Evolutionary conservation across 2,329 filamentous ascomycete genomes (phyloP).

Genomic region (Lecanicillium sp.): DNA sequence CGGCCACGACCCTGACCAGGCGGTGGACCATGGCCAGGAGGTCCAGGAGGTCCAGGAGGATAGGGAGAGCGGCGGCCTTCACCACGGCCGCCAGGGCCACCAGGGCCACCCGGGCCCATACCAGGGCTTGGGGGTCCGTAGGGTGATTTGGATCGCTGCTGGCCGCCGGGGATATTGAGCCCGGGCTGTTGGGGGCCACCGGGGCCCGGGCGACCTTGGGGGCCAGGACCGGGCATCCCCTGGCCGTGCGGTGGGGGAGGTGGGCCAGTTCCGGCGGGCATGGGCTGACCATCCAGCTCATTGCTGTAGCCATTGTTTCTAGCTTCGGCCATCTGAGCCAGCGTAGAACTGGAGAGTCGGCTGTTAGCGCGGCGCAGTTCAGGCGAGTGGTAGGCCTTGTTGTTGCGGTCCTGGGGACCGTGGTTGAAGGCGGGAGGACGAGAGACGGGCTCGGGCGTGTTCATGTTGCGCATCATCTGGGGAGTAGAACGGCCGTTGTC

Average conservation of each 20-base stretch:
- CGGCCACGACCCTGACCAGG: slow-evolving; percentile 6
- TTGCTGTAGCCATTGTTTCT: slow-evolving; percentile 10
- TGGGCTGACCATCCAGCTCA: slow-evolving; percentile 11
- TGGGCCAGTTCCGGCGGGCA: background rate
- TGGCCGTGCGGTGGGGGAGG: slow-evolving; percentile 17
- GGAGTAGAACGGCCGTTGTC: slow-evolving; percentile 2
- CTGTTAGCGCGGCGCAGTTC: slow-evolving; percentile 77
- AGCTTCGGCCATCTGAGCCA: slow-evolving; percentile 68
- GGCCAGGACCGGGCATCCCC: slow-evolving; percentile 32
- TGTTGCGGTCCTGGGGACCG: slow-evolving; percentile 63
- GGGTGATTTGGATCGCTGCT: slow-evolving; percentile 34
- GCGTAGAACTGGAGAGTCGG: slow-evolving; percentile 74
- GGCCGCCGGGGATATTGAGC: slow-evolving; percentile 31
- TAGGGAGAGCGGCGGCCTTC: slow-evolving; percentile 28
- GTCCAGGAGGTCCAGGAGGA: slow-evolving; percentile 12
- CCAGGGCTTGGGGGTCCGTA: slow-evolving; percentile 28
- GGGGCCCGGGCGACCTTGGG: slow-evolving; percentile 26
- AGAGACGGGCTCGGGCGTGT: slow-evolving; percentile 69
- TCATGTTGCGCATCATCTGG: slow-evolving; percentile 41
- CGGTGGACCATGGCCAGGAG: background rate
- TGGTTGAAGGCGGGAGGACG: slow-evolving; percentile 76
- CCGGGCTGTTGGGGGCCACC: slow-evolving; percentile 37
- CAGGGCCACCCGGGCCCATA: slow-evolving; percentile 26
- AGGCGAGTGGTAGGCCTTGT: slow-evolving; percentile 64
- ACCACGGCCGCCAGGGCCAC: slow-evolving; percentile 26